Base-by-base conservation (phyloP, 2,329 filamentous ascomycete genomes). In the Aspergillus fischeri region DNA sequence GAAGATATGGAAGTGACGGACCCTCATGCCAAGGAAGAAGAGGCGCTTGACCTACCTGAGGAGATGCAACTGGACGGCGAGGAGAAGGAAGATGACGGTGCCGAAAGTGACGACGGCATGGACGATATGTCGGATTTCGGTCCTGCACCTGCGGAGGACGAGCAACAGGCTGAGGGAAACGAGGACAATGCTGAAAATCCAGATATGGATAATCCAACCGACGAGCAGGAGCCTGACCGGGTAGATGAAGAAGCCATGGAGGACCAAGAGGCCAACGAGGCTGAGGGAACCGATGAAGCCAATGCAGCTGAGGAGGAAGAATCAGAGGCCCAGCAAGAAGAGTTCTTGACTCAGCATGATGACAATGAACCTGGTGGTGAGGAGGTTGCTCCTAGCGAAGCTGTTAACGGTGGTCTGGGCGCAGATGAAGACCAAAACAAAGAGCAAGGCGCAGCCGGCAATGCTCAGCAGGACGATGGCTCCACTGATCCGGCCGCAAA, bases 61-160 rank as follows among this genome's bases (percentile, higher is more conserved):
- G 91, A 96, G 62, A 88, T 97, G 81, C 87, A 95, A 56, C 82
- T 94, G 55, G 88, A 93, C 62, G 88, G 84, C 8, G 79, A 90
- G 28, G 83, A 84, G 32, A 79, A 83, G 51, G 83, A 83, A 4
- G 79, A 89, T 53, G 75, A 74, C 10, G 75, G 66, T n/a, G 69
- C 60, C 17, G 70, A 71, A 21, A 60, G 58, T 51, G 74, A 76
- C 58, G 75, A 78, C 42, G 73, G 76, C 42, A 72, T 80, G 56
- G 77, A 81, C 50, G 80, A 82, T 28, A 75, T 80, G 24, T 72
- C 77, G 21, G 68, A 74, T 52, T 74, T 76, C 56, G 74, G 73
- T 14, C 73, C 75, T 42, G 72, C 73, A 47, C 66, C 68, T 17
- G 65, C 67, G 35, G 73, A 72, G 47, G 72, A 73, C 38, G 67